Conservation (phyloP, 1,284 basidiomycete species). For the Apiotrichum siamense region DNA sequence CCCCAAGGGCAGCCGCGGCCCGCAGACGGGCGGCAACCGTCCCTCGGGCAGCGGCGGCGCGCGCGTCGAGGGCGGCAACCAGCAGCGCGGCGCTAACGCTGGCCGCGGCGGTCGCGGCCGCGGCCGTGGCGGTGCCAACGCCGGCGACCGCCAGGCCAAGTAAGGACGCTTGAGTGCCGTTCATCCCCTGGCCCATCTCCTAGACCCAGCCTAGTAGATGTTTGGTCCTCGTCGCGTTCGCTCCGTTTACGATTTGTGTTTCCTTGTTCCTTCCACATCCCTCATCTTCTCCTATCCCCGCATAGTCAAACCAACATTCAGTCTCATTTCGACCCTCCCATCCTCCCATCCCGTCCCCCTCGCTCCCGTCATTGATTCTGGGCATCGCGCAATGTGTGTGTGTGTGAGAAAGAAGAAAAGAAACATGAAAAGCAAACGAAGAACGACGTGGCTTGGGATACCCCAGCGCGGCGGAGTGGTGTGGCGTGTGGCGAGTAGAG, state of each 20-base stretch:
- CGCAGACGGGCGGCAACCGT: conserved; percentile 5
- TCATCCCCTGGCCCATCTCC: neutral
- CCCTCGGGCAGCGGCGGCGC: conserved; percentile 5
- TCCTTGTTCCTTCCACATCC: neutral
- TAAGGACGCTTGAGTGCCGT: neutral
- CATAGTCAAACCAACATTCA: neutral
- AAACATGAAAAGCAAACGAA: neutral
- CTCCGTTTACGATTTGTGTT: no score
- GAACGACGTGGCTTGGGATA: no score
- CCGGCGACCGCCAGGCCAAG: conserved; percentile 11
- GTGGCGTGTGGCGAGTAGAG: no score
- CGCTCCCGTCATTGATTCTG: neutral
- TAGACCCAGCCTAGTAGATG: neutral
- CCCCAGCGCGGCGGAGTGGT: no score
- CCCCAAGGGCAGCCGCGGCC: conserved; percentile 20
- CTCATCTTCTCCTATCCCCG: neutral
- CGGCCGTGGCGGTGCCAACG: conserved; percentile 13
- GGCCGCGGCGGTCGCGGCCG: conserved; percentile 14
- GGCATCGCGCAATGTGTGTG: neutral
- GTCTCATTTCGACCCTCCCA: neutral
- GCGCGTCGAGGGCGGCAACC: conserved; percentile 6
- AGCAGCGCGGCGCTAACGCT: conserved; percentile 6
- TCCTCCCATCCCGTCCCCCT: neutral
- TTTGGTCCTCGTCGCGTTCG: no score
- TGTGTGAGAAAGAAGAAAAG: neutral